These are phyloP conservation scores for Populus pruinosa DNA, from an alignment of 345 rosid genomes.

Conservation along the genomic window DNA sequence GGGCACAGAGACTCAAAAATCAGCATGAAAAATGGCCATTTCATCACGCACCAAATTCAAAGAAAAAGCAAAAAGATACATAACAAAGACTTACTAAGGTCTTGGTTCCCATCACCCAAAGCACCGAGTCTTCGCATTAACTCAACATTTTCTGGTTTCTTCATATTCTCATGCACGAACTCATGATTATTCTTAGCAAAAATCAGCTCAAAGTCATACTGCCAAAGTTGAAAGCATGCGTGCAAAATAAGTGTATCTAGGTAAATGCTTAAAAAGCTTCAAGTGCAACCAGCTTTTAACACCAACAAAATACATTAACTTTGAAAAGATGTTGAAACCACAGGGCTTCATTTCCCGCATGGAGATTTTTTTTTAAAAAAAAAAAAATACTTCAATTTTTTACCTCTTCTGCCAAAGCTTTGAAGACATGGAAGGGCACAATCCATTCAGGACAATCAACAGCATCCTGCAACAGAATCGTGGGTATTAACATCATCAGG, in stretches of 20 bases:
- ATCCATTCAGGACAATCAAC: conserved; percentile 99
- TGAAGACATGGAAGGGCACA: conserved; percentile 88
- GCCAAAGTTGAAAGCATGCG: conserved; percentile 18
- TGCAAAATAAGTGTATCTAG: not conserved
- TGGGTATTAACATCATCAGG: not conserved
- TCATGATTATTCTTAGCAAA: conserved; percentile 92
- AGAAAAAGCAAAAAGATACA: not conserved
- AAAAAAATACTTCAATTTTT: not conserved
- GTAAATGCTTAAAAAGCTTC: not conserved
- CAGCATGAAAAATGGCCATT: not conserved
- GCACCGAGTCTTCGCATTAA: conserved; percentile 95
- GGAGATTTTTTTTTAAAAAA: not conserved
- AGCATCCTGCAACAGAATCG: conserved; percentile 66
- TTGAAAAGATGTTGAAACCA: not conserved
- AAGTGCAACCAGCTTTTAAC: not conserved
- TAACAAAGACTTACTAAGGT: conserved; percentile 55
- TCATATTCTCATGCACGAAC: conserved; percentile 80
- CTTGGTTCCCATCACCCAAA: conserved; percentile 90
- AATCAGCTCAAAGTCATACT: conserved; percentile 85
- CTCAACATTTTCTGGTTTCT: conserved; percentile 65
- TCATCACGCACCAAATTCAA: not conserved
- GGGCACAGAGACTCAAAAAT: not conserved
- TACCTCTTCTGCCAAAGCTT: conserved; percentile 93
- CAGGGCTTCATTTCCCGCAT: conserved; percentile 1
- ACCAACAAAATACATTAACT: not conserved